These are phyloP conservation scores for Azolla pinnata DNA, from an alignment of 75 land plant genomes.

Conservation along the genomic window DNA sequence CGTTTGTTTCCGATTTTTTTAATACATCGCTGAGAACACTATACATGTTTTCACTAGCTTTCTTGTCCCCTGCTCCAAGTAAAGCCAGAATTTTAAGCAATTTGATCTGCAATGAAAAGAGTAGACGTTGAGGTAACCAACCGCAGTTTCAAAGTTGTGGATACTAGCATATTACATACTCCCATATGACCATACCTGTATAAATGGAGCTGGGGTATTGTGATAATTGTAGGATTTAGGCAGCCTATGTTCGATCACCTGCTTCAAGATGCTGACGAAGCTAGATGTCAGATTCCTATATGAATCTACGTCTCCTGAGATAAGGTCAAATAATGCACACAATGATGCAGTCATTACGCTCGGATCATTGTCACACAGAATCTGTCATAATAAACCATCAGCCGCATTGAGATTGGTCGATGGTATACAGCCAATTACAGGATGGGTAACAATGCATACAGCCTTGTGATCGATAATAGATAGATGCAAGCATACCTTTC, in stretches of 20 bases:
- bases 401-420: too few species aligned
- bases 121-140: too few species aligned
- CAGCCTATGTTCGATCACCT: constrained; percentile 76
- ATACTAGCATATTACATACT: too few species aligned
- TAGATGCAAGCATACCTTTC: too few species aligned
- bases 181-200: constrained; percentile 61
- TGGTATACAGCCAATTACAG: too few species aligned
- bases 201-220: constrained; percentile 94
- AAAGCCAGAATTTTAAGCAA: constrained; percentile 77
- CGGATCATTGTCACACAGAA: constrained; percentile 86
- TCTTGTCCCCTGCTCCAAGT: constrained; percentile 82
- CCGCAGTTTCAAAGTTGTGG: too few species aligned
- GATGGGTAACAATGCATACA: too few species aligned
- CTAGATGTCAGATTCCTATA: constrained; percentile 65
- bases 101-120: constrained; percentile 52
- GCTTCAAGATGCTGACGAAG: constrained; percentile 91
- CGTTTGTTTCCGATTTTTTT: constrained; percentile 58
- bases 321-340: constrained; percentile 81
- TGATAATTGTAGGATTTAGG: constrained; percentile 88
- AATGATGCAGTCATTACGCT: constrained; percentile 96
- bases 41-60: constrained; percentile 82
- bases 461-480: too few species aligned
- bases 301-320: constrained; percentile 47
- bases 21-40: constrained; percentile 74
- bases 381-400: constrained; percentile 62